Evolutionary conservation across 2,329 filamentous ascomycete species (phyloP), one percentile per base, ranked within the genome.

Genomic region (Diaporthe batatas): DNA sequence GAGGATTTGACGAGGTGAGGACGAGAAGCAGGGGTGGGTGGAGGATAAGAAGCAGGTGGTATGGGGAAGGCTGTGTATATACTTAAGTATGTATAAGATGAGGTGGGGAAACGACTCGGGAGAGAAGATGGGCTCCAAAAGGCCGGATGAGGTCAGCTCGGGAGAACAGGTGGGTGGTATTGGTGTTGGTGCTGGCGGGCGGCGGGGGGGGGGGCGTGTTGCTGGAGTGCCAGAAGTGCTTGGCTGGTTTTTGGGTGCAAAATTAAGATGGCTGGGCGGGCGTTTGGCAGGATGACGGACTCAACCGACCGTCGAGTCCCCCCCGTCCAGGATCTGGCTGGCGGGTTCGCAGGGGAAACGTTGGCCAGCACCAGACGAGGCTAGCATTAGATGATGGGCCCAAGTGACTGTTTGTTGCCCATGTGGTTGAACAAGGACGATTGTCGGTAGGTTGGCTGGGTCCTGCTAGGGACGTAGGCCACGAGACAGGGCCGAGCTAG

Each of bases 261-360:
- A 73, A 73, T 71, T 73, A 71, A 68, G 72, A 73, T 73, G 72
- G 68, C 72, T 73, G 72, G 72, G 70, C n/a, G 54, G 42, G 29
- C 44, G 49, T 53, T 59, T 53, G 68, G 55, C 68, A 53, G 42
- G 36, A 59, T 59, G 68, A 70, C 55, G 55, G 68, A 62, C 57
- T 59, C 68, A 59, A 68, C 44, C 44, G 62, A 51, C 32, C 42
- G 62, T 65, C 62, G 47, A 51, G 62, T 53, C 62, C 44, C n/a
- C 49, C 12, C 23, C 59, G 44, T 29, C 54, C 54, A 59, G 54
- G 68, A 70, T 36, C 42, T 53, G 23, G 68, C n/a, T 18, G 39
- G 23, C 18, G 53, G 18, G 29, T 47, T 58, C 21, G 64, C 67
- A 42, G 49, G 51, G 49, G 65, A 42, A 29, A 32, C 51, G 65